Percentiles rank a stretch among this genome's conserved stretches.
Evolutionary conservation across 352 stramenopile species (phyloP).

Genomic region (Phytophthora chlamydospora): DNA sequence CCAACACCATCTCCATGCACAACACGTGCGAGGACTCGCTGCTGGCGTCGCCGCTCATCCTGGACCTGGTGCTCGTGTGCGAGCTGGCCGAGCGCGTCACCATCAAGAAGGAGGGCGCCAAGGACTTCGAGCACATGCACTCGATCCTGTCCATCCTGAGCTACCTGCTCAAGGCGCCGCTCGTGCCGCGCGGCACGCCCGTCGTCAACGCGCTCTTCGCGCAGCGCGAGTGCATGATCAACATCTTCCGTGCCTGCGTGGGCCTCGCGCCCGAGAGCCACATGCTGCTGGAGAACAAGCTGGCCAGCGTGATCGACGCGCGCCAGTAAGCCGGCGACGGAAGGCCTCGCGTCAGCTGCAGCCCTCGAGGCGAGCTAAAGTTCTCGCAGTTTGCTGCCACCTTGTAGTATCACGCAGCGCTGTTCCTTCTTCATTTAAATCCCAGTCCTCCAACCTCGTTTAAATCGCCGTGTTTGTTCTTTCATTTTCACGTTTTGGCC

Average conservation of each 20-base stretch:
- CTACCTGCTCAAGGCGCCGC: constrained; percentile 99
- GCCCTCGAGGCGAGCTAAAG: no score
- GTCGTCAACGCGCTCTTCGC: constrained; percentile 99
- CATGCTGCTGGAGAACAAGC: constrained; percentile 98
- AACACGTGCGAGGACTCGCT: constrained; percentile 99
- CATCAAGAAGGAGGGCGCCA: constrained; percentile 91
- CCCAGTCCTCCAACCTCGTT: no score
- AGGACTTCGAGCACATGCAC: constrained; percentile 96
- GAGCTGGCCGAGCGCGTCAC: constrained; percentile 97
- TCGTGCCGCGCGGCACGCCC: constrained; percentile 97
- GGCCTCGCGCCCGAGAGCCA: constrained; percentile 97
- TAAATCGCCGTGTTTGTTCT: no score
- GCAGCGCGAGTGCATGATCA: constrained; percentile 98
- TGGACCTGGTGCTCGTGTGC: constrained; percentile 98
- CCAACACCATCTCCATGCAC: constrained; percentile 99
- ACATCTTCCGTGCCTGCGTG: constrained; percentile 98
- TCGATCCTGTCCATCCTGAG: constrained; percentile 97
- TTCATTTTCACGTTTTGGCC: no score
- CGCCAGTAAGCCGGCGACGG: constrained; percentile 45
- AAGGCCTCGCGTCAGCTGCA: not conserved
- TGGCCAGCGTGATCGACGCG: constrained; percentile 81
- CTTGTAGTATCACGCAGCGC: no score
- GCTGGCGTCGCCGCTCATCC: constrained; percentile 97
- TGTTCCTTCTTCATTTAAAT: no score
- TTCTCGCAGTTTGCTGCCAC: no score